Evolutionary conservation across 2,329 filamentous ascomycete species (phyloP).

Genomic region (Zymoseptoria brevis): DNA sequence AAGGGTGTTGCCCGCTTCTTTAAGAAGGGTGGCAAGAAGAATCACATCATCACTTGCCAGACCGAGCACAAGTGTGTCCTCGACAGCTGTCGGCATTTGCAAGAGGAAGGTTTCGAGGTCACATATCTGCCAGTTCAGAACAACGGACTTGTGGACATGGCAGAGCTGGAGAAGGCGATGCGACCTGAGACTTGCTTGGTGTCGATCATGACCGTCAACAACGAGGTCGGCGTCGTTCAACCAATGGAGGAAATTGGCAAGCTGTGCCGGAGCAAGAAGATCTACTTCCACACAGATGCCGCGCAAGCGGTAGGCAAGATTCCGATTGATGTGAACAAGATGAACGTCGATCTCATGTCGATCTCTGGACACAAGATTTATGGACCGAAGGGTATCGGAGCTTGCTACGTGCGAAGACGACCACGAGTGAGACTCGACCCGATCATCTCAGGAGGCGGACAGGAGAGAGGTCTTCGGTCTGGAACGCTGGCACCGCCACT

Average conservation of each 20-base stretch:
- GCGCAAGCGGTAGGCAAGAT: conserved; percentile 99
- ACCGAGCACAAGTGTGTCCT: conserved; percentile 99
- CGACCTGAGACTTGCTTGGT: conserved; percentile 84
- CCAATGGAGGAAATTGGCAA: conserved; percentile 88
- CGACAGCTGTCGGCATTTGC: conserved; percentile 91
- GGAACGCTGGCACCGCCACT: conserved; percentile 86
- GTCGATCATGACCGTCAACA: conserved; percentile 98
- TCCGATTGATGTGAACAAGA: conserved; percentile 88
- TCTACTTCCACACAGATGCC: conserved; percentile 96
- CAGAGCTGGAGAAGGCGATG: conserved; percentile 79
- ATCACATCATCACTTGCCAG: conserved; percentile 93
- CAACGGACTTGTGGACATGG: conserved; percentile 78
- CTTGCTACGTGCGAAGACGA: conserved; percentile 87
- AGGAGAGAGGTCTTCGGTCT: conserved; percentile 89
- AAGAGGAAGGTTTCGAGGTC: conserved; percentile 92
- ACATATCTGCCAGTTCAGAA: conserved; percentile 90
- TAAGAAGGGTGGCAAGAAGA: conserved; percentile 88
- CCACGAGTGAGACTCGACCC: conserved; percentile 91
- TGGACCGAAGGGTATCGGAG: conserved; percentile 92
- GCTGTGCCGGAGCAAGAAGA: conserved; percentile 81
- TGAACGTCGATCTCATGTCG: conserved; percentile 98
- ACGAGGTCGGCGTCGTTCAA: conserved; percentile 99
- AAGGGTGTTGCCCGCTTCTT: conserved; percentile 97
- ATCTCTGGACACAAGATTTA: conserved; percentile 99
- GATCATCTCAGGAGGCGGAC: conserved; percentile 90